phyloP scores from a whole-genome alignment of 495 filamentous ascomycete genomes.

The Penicillium desertorum region DNA sequence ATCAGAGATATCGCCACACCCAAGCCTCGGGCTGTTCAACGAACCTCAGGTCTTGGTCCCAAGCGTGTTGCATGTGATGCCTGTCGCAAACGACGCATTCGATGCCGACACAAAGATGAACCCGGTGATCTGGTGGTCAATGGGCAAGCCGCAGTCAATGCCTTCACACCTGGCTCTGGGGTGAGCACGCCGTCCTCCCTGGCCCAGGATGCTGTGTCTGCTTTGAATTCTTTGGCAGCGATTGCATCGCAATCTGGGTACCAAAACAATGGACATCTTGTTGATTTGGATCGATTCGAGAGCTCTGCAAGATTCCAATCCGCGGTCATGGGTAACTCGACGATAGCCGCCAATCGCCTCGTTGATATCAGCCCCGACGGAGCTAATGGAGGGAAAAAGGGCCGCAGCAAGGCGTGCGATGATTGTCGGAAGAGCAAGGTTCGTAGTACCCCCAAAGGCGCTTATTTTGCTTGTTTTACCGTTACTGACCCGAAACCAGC shows the following conservation, averaged over 20 bases:
- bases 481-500: conserved; percentile 39
- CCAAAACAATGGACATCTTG: conserved; percentile 26
- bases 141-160: conserved; percentile 31
- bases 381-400: conserved; percentile 45
- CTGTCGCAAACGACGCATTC: conserved; percentile 53
- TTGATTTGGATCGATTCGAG: conserved; percentile 34
- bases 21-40: conserved; percentile 36
- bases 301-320: conserved; percentile 30
- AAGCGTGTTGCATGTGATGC: conserved; percentile 56
- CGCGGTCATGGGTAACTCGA: conserved; percentile 31
- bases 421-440: conserved; percentile 71
- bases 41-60: conserved; percentile 47
- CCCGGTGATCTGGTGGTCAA: conserved; percentile 33
- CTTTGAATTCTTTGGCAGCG: conserved; percentile 45
- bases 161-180: conserved; percentile 33
- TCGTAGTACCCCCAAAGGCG: conserved; percentile 10
- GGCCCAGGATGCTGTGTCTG: conserved; percentile 48
- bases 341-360: conserved; percentile 29
- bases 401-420: conserved; percentile 62
- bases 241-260: conserved; percentile 44
- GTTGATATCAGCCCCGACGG: conserved; percentile 42
- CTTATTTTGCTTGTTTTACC: conserved; percentile 1
- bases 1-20: conserved; percentile 33
- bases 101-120: conserved; percentile 55
- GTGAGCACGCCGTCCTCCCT: conserved; percentile 37